Evolutionary conservation across 1,284 basidiomycete genomes (phyloP), one percentile per base, ranked within the genome.

Genomic region (Schizophyllum commune): DNA sequence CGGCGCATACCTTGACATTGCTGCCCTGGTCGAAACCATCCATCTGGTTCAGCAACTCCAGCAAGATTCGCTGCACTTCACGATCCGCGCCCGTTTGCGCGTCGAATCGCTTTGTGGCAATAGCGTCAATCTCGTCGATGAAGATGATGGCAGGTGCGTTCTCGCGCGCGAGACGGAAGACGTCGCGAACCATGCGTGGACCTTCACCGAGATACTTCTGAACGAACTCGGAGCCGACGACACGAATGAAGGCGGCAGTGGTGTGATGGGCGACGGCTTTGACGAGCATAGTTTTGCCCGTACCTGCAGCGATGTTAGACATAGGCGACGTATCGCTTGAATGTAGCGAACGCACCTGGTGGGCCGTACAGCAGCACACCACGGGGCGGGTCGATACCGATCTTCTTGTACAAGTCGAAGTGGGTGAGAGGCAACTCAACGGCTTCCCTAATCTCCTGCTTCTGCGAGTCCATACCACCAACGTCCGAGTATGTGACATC

Each of bases 161-260:
- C 75, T 99, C 97, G 66, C 97, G 82, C 52, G 97, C 97, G 57
- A 99, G 84, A 62, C 97, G 85, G 83, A 99, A 99, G 61, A 99
- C 97, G 72, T 99, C 97, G 70, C 97, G 89, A 63, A 99, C 97
- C 97, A 99, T 99, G 66, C 97, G 92, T 57, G 97, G 97, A 55
- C 97, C 97, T 79, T 99, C 97, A 70, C 97, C 97, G 2, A 99
- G 86, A 72, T 99, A 99, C 75, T 99, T 99, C 77, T 99, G 96
- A 20, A 99, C 96, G 71, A 99, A 99, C 75, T 99, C 96, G 68
- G 92, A 96, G 21, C 97, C 97, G 32, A 98, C 96, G 5, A 99
- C 97, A 59, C 97, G 92, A 69, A 99, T 99, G 79, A 99, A 99
- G 20, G 94, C 84, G 9, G 96, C 96, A 0, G 95, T 96, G 19